Percentiles rank a stretch among this genome's conserved stretches.
These are phyloP conservation scores for Moricandia arvensis DNA, from an alignment of 345 rosid species.

Conservation along the genomic window DNA sequence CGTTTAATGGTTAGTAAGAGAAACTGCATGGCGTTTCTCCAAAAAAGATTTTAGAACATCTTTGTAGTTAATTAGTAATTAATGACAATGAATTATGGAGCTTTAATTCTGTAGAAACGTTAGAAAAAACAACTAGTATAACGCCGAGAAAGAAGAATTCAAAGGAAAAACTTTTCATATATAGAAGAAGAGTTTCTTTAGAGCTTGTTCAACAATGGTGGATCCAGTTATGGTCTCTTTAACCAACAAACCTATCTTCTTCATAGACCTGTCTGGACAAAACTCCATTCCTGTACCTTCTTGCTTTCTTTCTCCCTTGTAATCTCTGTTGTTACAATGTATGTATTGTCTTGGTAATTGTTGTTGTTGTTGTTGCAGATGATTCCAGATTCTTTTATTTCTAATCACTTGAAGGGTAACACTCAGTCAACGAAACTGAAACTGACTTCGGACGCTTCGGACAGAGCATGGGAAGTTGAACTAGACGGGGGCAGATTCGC, in stretches of 20 bases:
- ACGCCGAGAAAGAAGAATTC: neutral
- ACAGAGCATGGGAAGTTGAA: constrained; percentile 27
- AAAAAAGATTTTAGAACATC: neutral
- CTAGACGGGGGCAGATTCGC: constrained; percentile 18
- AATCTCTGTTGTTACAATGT: neutral
- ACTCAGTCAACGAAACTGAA: constrained; percentile 6
- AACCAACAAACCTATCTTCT: constrained; percentile 12
- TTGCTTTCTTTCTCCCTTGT: neutral
- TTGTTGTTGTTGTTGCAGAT: constrained; percentile 22
- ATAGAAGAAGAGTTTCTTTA: neutral
- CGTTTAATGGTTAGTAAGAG: neutral
- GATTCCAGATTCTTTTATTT: constrained; percentile 23
- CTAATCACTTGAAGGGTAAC: constrained; percentile 7
- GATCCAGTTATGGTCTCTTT: constrained; percentile 3
- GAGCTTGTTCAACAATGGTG: constrained; percentile 10
- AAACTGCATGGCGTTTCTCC: neutral
- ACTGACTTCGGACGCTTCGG: constrained; percentile 24
- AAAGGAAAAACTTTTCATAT: neutral
- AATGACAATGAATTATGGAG: neutral
- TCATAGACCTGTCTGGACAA: constrained; percentile 19
- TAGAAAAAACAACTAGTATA: neutral
- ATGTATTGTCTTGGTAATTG: neutral
- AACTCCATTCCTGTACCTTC: constrained; percentile 28
- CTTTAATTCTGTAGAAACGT: neutral
- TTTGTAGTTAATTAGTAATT: neutral